Conservation (phyloP, 1,139 yeast species). For the Pichia sp. region DNA sequence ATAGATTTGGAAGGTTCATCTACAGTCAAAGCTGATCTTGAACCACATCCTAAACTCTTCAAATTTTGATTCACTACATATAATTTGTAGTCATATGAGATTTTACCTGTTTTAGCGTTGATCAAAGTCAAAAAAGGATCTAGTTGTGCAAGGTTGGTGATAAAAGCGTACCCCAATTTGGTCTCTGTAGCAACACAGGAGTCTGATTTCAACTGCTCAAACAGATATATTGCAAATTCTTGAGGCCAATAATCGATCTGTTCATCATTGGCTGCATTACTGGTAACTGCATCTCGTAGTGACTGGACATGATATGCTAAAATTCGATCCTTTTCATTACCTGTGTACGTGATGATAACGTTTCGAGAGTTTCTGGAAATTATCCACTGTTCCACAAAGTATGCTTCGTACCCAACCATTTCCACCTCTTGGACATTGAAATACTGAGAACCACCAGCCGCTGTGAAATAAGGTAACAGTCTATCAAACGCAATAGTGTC, state of each 20-base stretch:
- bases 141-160: slow-evolving; percentile 72
- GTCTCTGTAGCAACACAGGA: slow-evolving; percentile 51
- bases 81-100: slow-evolving; percentile 38
- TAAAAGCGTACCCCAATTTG: slow-evolving; percentile 53
- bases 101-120: slow-evolving; percentile 55
- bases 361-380: slow-evolving; percentile 59
- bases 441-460: slow-evolving; percentile 1
- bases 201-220: slow-evolving; percentile 53
- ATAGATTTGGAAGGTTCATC: slow-evolving; percentile 67
- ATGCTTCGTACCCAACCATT: slow-evolving; percentile 72
- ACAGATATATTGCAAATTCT: slow-evolving; percentile 50
- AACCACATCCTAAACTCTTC: slow-evolving; percentile 73
- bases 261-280: slow-evolving; percentile 25
- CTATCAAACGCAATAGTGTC: slow-evolving; percentile 8
- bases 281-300: neutral
- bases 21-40: slow-evolving; percentile 68
- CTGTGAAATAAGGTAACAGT: slow-evolving; percentile 8
- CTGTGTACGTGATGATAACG: slow-evolving; percentile 76
- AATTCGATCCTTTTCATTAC: slow-evolving; percentile 58
- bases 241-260: slow-evolving; percentile 54
- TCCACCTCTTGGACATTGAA: slow-evolving; percentile 29
- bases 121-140: slow-evolving; percentile 62
- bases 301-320: slow-evolving; percentile 45
- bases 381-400: slow-evolving; percentile 93
- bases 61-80: slow-evolving; percentile 72